Percentiles rank a stretch among this genome's conserved stretches.
Conservation (phyloP, 768 basidiomycete species). For the Flagelloscypha sp. region DNA sequence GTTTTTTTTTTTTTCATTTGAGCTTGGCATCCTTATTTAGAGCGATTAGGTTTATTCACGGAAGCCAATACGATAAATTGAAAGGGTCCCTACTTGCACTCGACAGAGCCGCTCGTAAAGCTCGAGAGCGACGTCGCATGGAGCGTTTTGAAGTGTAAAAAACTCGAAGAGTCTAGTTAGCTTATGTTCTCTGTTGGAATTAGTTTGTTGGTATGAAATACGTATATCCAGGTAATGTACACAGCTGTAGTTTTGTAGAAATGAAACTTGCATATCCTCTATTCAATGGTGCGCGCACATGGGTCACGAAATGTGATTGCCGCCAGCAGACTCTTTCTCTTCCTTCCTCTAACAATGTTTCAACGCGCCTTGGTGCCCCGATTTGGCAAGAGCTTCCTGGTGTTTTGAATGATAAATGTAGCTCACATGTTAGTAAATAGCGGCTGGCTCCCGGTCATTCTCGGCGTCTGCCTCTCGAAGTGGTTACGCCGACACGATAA, state of each 20-base stretch:
- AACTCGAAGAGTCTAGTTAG: no score
- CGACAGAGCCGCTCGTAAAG: slow-evolving; percentile 67
- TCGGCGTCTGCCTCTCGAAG: slow-evolving; percentile 65
- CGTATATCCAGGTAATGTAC: no score
- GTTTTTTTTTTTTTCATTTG: slow-evolving; percentile 20
- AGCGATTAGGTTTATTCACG: slow-evolving; percentile 49
- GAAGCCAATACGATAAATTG: slow-evolving; percentile 66
- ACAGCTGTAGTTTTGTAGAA: no score
- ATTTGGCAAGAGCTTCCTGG: no score
- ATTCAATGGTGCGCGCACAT: no score
- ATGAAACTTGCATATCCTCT: no score
- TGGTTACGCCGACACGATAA: slow-evolving; percentile 83
- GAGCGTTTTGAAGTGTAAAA: slow-evolving; percentile 1
- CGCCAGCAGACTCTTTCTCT: no score
- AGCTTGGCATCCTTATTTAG: slow-evolving; percentile 8
- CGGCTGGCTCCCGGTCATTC: slow-evolving; percentile 73
- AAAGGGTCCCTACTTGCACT: slow-evolving; percentile 69
- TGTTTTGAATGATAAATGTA: neutral
- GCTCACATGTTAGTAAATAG: neutral
- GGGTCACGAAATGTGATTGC: no score
- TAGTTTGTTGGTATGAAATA: no score
- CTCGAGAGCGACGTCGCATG: slow-evolving; percentile 51
- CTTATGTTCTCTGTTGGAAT: no score
- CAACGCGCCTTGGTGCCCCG: no score
- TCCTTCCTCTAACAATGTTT: neutral